Evolutionary conservation across 2,329 filamentous ascomycete genomes (phyloP).

Genomic region (Aureobasidium sp.): DNA sequence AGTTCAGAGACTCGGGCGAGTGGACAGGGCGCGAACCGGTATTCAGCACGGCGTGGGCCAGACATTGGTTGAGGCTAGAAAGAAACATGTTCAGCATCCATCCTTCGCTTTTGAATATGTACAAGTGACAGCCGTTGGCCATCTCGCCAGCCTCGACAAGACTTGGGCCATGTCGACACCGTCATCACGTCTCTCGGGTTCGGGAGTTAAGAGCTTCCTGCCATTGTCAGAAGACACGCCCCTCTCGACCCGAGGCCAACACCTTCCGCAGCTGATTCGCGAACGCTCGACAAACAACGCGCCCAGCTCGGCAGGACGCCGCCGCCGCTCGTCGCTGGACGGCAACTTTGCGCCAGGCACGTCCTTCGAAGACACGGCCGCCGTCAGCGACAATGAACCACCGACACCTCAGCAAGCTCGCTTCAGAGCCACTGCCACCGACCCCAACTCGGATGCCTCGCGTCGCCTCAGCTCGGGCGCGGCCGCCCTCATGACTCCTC

Average conservation of each 20-base stretch:
- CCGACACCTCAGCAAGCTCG: background rate
- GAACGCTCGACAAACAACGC: constrained; percentile 20
- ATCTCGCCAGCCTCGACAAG: background rate
- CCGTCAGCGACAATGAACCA: constrained; percentile 10
- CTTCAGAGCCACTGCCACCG: background rate
- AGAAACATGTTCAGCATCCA: background rate
- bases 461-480: constrained; percentile 35
- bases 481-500: constrained; percentile 43
- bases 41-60: background rate
- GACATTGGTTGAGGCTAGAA: background rate
- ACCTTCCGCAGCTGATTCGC: constrained; percentile 29
- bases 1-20: background rate
- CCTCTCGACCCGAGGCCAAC: constrained; percentile 37
- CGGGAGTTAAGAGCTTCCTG: constrained; percentile 32
- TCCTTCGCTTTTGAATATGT: background rate
- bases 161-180: background rate
- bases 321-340: constrained; percentile 7
- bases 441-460: background rate
- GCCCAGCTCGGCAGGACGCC: background rate
- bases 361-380: constrained; percentile 4
- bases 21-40: background rate
- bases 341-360: constrained; percentile 9
- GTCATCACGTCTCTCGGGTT: background rate
- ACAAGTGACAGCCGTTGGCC: background rate
- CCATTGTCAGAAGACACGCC: constrained; percentile 31